Evolutionary conservation across 768 basidiomycete species (phyloP).

Genomic region (Leucogyrophana mollusca): DNA sequence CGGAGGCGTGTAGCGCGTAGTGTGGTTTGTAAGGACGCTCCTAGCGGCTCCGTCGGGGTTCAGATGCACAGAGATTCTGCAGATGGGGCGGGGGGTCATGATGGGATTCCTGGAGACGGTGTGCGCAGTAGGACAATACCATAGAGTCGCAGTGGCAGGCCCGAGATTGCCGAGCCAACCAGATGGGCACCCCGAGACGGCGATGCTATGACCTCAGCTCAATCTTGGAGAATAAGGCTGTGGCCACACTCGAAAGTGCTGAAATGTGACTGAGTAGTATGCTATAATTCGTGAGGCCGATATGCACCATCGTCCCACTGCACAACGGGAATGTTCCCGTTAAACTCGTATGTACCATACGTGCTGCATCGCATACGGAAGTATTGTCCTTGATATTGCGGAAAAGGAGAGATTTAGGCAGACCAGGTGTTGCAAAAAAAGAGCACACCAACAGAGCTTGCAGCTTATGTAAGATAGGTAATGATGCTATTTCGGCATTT

Average conservation of each 20-base stretch:
- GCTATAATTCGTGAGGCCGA: conserved; percentile 32
- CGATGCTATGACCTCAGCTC: conserved; percentile 33
- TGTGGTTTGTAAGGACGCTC: conserved; percentile 25
- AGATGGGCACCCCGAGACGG: conserved; percentile 22
- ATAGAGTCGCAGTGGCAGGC: conserved; percentile 29
- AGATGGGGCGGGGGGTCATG: conserved; percentile 40
- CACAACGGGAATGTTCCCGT: conserved; percentile 19
- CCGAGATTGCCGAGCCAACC: conserved; percentile 11
- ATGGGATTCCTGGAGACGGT: conserved; percentile 26
- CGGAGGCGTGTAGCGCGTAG: conserved; percentile 43
- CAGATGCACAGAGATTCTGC: conserved; percentile 33
- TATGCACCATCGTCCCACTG: conserved; percentile 18
- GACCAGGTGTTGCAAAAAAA: conserved; percentile 28
- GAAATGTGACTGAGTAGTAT: conserved; percentile 41
- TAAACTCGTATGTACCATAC: conserved; percentile 26
- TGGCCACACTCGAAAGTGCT: conserved; percentile 38
- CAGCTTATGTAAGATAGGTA: too few relatives aligned
- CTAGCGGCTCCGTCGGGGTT: conserved; percentile 24
- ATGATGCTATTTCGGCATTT: too few relatives aligned
- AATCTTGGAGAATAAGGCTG: conserved; percentile 34
- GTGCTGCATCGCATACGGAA: conserved; percentile 14
- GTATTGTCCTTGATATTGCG: conserved; percentile 10
- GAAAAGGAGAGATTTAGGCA: conserved; percentile 28
- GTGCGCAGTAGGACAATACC: conserved; percentile 39
- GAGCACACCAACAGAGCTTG: too few relatives aligned